These are phyloP conservation scores for Salvia rosmarinus DNA, from an alignment of 257 asterid genomes.

Conservation along the genomic window DNA sequence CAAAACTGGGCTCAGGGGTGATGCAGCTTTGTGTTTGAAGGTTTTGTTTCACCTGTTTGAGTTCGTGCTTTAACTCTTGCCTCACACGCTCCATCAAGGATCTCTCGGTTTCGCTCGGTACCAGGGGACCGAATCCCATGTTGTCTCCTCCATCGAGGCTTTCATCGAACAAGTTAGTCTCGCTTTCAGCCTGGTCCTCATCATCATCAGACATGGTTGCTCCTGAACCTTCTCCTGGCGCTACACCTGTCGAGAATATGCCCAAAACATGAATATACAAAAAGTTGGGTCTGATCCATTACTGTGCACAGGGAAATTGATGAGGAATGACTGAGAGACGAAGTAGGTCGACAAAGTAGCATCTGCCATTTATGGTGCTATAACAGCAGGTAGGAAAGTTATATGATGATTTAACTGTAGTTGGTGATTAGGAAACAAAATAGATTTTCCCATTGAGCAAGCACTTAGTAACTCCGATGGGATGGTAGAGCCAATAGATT, in stretches of 20 bases:
- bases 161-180: slow-evolving; percentile 83
- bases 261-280: slow-evolving; percentile 16
- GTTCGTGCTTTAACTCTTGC: slow-evolving; percentile 91
- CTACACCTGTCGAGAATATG: slow-evolving; percentile 62
- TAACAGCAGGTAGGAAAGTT: neutral
- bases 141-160: slow-evolving; percentile 75
- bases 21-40: neutral
- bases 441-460: neutral
- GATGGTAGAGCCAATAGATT: neutral
- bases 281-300: neutral
- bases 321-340: neutral
- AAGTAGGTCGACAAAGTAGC: neutral
- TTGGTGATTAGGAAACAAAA: neutral
- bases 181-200: slow-evolving; percentile 89
- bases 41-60: slow-evolving; percentile 70
- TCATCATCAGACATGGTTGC: slow-evolving; percentile 99
- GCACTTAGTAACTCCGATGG: neutral
- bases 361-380: neutral
- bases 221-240: slow-evolving; percentile 97
- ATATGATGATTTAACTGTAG: neutral
- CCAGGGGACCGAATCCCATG: slow-evolving; percentile 96
- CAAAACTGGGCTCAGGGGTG: neutral
- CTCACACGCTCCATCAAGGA: slow-evolving; percentile 98
- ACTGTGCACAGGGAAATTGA: neutral
- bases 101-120: slow-evolving; percentile 89